Evolutionary conservation across 2,329 filamentous ascomycete species (phyloP), one percentile per base, ranked within the genome.

Genomic region (Colletotrichum endophyticum): DNA sequence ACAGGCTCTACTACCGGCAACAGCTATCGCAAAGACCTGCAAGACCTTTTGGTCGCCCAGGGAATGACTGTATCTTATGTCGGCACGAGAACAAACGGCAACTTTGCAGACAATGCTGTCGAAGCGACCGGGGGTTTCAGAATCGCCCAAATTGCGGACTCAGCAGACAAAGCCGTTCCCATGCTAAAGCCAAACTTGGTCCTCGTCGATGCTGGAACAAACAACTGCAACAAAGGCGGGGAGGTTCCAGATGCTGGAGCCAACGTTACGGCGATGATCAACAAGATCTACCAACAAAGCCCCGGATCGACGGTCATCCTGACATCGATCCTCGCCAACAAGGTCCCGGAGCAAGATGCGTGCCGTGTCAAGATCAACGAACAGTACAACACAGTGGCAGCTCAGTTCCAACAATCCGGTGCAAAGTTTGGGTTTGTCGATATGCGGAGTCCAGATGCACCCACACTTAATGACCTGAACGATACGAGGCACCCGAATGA

Each of bases 11-110:
- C 81, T 1, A 81, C 81, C 61, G 81, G 80, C 66, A 85, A 86
- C 78, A 85, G 86, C 49, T 87, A 86, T 81, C 84, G 86, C 36
- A 78, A 79, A 49, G 73, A 77, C 39, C 80, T 87, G 3, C 81
- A 82, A 39, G 77, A 79, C n/a, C 32, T 70, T 4, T 64, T 76
- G 9, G 64, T 73, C 2, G 25, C 70, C 3, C 34, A 76, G 27
- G 74, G 74, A 13, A 61, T 76, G 34, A 73, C 59, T 13, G 70
- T 69, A 16, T 56, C 74, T 5, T 76, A 69, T 13, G 74, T 76
- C 1, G 70, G 74, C 4, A 73, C 74, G 4, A 64, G 44, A 28
- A 1, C 57, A 6, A 76, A 76, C 12, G 74, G 74, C 11, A 64
- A 76, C 34, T 76, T 76, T 19, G 15, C 74, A 16, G 28, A 76